These are phyloP conservation scores for Lycium ferocissimum DNA, from an alignment of 257 asterid genomes.

Conservation along the genomic window DNA sequence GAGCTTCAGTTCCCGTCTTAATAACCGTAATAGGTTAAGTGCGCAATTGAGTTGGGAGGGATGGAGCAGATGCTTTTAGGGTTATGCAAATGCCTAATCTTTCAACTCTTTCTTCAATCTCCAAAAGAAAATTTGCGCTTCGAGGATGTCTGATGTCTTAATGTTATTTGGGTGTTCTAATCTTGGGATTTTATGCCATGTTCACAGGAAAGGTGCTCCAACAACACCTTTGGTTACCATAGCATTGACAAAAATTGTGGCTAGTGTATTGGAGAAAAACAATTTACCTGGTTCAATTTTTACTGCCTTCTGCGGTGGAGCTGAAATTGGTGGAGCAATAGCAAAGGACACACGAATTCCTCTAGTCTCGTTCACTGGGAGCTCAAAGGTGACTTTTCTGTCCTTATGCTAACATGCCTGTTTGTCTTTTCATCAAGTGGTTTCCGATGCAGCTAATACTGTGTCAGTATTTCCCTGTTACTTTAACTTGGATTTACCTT, in stretches of 20 bases:
- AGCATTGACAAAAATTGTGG: conserved; percentile 85
- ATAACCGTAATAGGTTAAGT: not conserved
- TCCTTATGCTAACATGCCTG: not conserved
- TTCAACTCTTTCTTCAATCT: not conserved
- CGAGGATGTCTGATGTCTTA: not conserved
- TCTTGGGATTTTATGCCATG: conserved; percentile 22
- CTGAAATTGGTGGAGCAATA: conserved; percentile 93
- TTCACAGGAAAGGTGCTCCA: conserved; percentile 98
- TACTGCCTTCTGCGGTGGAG: conserved; percentile 94
- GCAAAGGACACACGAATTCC: conserved; percentile 88
- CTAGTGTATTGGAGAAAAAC: conserved; percentile 89
- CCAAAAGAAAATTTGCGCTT: not conserved
- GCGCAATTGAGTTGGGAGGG: conserved; percentile 10
- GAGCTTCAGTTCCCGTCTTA: not conserved
- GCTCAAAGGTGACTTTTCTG: conserved; percentile 70
- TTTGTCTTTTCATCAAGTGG: not conserved
- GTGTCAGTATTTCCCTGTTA: not conserved
- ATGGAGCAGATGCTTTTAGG: not conserved
- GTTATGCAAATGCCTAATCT: not conserved
- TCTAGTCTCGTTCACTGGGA: conserved; percentile 93
- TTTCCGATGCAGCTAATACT: conserved; percentile 5
- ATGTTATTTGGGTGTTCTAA: conserved; percentile 26
- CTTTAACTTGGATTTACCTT: not conserved
- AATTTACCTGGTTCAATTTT: conserved; percentile 93
- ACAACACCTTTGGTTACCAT: conserved; percentile 91